Percentiles rank a stretch among this genome's conserved stretches.
Evolutionary conservation across 345 rosid genomes (phyloP).

Genomic region (Raphanus sativus): DNA sequence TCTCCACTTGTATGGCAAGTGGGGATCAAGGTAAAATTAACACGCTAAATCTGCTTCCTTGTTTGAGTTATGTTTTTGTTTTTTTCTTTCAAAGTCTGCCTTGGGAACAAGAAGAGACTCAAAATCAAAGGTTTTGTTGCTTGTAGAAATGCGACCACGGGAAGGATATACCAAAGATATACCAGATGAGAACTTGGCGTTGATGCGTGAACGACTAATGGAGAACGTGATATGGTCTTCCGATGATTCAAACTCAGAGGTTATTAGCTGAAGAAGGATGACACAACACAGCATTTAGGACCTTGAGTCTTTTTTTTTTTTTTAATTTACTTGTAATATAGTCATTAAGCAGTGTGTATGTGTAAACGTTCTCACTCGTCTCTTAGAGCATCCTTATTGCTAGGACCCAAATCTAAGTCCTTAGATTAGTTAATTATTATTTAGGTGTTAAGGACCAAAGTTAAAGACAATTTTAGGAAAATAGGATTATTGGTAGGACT

Average conservation of each 20-base stretch:
- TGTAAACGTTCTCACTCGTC: no score
- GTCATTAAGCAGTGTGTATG: not conserved
- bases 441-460: no score
- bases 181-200: slow-evolving; percentile 84
- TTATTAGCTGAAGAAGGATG: slow-evolving; percentile 51
- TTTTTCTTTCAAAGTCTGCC: not conserved
- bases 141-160: slow-evolving; percentile 90
- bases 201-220: slow-evolving; percentile 89
- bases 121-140: not conserved
- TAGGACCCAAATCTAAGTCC: no score
- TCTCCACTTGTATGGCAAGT: slow-evolving; percentile 86
- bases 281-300: slow-evolving; percentile 15
- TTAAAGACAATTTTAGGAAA: no score
- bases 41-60: not conserved
- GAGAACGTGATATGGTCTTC: slow-evolving; percentile 96
- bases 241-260: slow-evolving; percentile 80
- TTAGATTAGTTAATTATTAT: no score
- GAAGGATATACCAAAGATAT: slow-evolving; percentile 75
- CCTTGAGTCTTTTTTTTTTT: slow-evolving; percentile 19
- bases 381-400: no score
- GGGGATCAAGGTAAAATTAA: slow-evolving; percentile 82
- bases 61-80: not conserved
- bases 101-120: not conserved
- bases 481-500: no score
- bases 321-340: slow-evolving; percentile 12